These are phyloP conservation scores for Endothia cerciana DNA, from an alignment of 2,329 filamentous ascomycete genomes.

Conservation along the genomic window DNA sequence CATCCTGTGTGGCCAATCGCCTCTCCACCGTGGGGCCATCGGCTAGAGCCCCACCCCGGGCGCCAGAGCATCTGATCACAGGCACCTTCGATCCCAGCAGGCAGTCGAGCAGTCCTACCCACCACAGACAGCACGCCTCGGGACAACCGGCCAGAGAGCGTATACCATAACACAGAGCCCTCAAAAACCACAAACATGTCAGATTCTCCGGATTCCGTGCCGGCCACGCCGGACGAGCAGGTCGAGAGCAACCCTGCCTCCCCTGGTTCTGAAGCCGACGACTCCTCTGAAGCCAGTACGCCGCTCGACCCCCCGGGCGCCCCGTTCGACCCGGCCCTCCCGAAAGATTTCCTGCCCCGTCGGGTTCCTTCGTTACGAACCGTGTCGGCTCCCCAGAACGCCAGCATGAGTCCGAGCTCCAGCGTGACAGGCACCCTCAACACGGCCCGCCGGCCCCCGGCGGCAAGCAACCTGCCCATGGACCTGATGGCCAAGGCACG, in stretches of 20 bases:
- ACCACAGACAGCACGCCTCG: conserved; percentile 17
- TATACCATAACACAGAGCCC: neutral
- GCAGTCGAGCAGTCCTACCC: neutral
- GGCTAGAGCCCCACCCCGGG: neutral
- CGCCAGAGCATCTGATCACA: conserved; percentile 3
- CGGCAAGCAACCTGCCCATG: conserved; percentile 43
- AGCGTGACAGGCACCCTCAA: conserved; percentile 79
- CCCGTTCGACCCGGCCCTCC: conserved; percentile 33
- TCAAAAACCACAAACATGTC: conserved; percentile 33
- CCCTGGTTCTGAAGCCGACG: conserved; percentile 46
- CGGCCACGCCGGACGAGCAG: conserved; percentile 53
- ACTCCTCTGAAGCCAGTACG: conserved; percentile 52
- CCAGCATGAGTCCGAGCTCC: conserved; percentile 77
- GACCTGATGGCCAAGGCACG: conserved; percentile 47
- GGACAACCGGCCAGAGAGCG: conserved; percentile 1
- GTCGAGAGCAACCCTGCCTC: conserved; percentile 46
- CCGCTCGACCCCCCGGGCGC: conserved; percentile 47
- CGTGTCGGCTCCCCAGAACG: conserved; percentile 57
- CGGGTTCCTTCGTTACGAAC: conserved; percentile 64
- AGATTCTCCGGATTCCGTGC: conserved; percentile 38
- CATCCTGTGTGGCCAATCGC: neutral
- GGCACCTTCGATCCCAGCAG: neutral
- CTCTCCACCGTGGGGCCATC: neutral
- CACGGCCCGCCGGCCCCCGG: conserved; percentile 59
- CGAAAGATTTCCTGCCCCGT: conserved; percentile 44